Evolutionary conservation across 2,329 filamentous ascomycete genomes (phyloP).

Genomic region (Exophiala bonariae): DNA sequence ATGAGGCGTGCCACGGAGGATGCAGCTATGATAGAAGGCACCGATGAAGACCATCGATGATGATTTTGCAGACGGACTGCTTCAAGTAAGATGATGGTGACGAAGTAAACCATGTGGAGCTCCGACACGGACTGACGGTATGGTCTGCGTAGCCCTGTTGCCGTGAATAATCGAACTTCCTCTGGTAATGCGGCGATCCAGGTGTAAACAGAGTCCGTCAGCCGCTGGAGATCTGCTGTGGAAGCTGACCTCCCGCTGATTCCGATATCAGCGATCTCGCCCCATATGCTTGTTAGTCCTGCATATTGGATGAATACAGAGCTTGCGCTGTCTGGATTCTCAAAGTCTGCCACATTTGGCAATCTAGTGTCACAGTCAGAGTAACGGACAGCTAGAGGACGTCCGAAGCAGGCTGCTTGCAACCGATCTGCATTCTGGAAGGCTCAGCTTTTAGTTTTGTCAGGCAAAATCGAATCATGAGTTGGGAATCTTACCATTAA

Average conservation of each 20-base stretch:
- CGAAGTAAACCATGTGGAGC: constrained; percentile 10
- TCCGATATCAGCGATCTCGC: constrained; percentile 1
- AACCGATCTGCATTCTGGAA: constrained; percentile 7
- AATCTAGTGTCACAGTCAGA: constrained; percentile 3
- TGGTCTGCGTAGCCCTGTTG: neutral
- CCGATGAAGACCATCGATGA: neutral
- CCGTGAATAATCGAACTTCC: neutral
- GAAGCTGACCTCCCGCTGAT: neutral
- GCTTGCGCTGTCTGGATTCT: neutral
- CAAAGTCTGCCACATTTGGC: constrained; percentile 1
- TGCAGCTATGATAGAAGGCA: neutral
- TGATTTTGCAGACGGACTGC: neutral
- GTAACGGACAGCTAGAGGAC: constrained; percentile 1
- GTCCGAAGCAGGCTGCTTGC: constrained; percentile 3
- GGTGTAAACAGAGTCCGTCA: neutral
- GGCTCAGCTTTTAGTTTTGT: too few relatives aligned
- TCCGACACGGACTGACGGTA: constrained; percentile 6
- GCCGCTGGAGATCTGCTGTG: neutral
- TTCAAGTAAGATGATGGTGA: constrained; percentile 3
- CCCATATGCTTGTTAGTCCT: neutral
- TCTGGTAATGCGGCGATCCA: constrained; percentile 4
- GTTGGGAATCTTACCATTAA: constrained; percentile 15
- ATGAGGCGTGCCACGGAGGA: constrained; percentile 1
- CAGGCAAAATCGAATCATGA: neutral
- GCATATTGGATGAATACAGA: constrained; percentile 3